Percentiles rank a stretch among this genome's conserved stretches.
These are phyloP conservation scores for Scutellaria minor DNA, from an alignment of 257 asterid genomes.

Conservation along the genomic window DNA sequence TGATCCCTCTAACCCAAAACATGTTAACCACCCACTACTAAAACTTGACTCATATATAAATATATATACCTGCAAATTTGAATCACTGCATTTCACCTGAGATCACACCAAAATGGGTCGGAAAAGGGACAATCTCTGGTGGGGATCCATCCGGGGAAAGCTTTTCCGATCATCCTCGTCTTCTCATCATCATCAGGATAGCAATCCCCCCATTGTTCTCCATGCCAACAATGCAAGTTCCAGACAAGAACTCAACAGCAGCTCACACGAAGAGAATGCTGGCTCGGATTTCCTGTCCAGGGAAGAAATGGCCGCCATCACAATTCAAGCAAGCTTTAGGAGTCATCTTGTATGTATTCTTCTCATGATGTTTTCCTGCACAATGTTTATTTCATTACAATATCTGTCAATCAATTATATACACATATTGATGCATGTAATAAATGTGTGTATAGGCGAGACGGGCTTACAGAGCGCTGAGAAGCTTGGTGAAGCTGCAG, in stretches of 20 bases:
- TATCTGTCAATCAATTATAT: background rate
- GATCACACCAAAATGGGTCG: slow-evolving; percentile 14
- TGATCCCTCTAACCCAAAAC: slow-evolving; percentile 19
- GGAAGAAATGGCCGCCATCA: slow-evolving; percentile 71
- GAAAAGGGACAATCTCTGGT: slow-evolving; percentile 42
- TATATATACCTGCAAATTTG: slow-evolving; percentile 11
- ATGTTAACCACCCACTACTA: slow-evolving; percentile 41
- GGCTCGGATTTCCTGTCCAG: slow-evolving; percentile 40
- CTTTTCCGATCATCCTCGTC: slow-evolving; percentile 46
- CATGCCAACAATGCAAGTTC: slow-evolving; percentile 49
- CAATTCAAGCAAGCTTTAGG: slow-evolving; percentile 74
- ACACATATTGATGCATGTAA: background rate
- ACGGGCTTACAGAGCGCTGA: slow-evolving; percentile 63
- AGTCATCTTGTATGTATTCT: slow-evolving; percentile 59
- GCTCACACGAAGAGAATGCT: slow-evolving; percentile 1
- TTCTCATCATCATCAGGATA: slow-evolving; percentile 30
- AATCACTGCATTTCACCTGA: background rate
- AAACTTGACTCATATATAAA: slow-evolving; percentile 11
- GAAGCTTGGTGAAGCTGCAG: slow-evolving; percentile 77
- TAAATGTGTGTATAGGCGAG: slow-evolving; percentile 53
- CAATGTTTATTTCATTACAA: background rate
- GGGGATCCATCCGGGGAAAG: slow-evolving; percentile 43
- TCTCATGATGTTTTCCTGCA: slow-evolving; percentile 10
- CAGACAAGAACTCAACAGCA: slow-evolving; percentile 42
- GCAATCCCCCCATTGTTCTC: slow-evolving; percentile 33